Evolutionary conservation across 129 eudicot species (phyloP).

Genomic region (Chrysanthemum makinoi): DNA sequence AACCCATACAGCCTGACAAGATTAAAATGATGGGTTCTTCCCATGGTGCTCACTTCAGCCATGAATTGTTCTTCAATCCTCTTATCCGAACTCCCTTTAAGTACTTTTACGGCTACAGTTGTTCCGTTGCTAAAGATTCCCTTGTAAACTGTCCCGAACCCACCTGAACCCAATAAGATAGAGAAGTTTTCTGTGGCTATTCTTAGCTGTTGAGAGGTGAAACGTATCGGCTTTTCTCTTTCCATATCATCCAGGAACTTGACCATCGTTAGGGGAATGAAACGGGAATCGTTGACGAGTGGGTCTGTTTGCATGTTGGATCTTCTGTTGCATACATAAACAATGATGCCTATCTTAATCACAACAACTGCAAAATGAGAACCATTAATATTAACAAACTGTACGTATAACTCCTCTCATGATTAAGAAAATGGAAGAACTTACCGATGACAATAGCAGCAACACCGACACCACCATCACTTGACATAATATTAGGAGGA

Average conservation of each 20-base stretch:
- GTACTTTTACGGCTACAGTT: slow-evolving; percentile 28
- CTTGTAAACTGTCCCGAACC: slow-evolving; percentile 39
- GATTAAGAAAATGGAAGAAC: neutral
- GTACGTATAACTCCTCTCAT: neutral
- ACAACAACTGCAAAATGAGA: neutral
- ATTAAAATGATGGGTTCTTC: slow-evolving; percentile 34
- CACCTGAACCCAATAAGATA: slow-evolving; percentile 34
- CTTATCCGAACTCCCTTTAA: slow-evolving; percentile 16
- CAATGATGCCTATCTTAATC: neutral
- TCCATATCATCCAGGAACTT: slow-evolving; percentile 28
- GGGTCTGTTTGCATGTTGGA: neutral
- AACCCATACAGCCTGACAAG: slow-evolving; percentile 34
- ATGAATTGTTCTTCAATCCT: slow-evolving; percentile 34
- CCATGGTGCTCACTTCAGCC: slow-evolving; percentile 38
- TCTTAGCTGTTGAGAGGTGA: slow-evolving; percentile 28
- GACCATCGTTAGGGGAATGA: slow-evolving; percentile 25
- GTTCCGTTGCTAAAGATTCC: slow-evolving; percentile 24
- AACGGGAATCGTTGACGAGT: neutral
- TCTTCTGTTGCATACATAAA: neutral
- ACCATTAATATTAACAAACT: neutral
- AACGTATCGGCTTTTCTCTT: slow-evolving; percentile 27
- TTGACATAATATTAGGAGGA: neutral
- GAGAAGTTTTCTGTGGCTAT: slow-evolving; percentile 24
- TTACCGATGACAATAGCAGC: neutral
- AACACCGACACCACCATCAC: neutral